Percentiles rank a stretch among this genome's conserved stretches.
phyloP scores from a whole-genome alignment of 2,329 filamentous ascomycete genomes.

The Trichophyton simii region DNA sequence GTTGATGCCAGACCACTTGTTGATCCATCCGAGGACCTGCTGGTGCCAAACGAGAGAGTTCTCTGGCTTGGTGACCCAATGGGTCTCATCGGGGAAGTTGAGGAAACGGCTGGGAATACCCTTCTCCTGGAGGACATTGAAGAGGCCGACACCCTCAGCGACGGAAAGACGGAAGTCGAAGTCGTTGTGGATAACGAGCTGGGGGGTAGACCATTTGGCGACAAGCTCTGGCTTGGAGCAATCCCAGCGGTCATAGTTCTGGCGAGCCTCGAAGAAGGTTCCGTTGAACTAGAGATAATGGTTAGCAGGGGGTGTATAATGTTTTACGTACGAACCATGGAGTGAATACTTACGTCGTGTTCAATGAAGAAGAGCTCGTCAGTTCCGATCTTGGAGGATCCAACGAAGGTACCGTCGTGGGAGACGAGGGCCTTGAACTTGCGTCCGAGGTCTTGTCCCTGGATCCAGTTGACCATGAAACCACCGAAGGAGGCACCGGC shows the following conservation, averaged over 20 bases:
- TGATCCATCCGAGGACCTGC: constrained; percentile 65
- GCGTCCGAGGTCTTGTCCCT: constrained; percentile 69
- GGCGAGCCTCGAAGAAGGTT: constrained; percentile 42
- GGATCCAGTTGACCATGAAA: constrained; percentile 63
- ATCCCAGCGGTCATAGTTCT: constrained; percentile 57
- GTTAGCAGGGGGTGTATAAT: background rate
- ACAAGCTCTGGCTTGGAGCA: constrained; percentile 44
- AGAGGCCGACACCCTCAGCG: constrained; percentile 64
- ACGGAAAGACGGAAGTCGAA: constrained; percentile 77
- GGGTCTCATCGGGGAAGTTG: constrained; percentile 64
- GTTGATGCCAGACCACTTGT: constrained; percentile 35
- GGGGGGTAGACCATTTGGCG: constrained; percentile 63
- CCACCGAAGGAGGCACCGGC: constrained; percentile 32
- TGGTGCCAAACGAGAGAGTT: constrained; percentile 83
- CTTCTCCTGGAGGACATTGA: constrained; percentile 65
- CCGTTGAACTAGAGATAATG: constrained; percentile 32
- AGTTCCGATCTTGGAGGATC: constrained; percentile 37
- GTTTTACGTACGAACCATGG: background rate
- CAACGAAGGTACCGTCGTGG: constrained; percentile 73
- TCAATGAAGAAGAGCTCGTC: constrained; percentile 43
- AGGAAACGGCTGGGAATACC: constrained; percentile 64
- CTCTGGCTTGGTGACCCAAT: constrained; percentile 67
- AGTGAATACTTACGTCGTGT: constrained; percentile 26
- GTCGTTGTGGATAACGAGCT: constrained; percentile 74
- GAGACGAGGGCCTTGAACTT: constrained; percentile 80